A percentile compares a stretch with the other conserved stretches of the same genome.
phyloP scores from a whole-genome alignment of 345 rosid genomes.

The Linum tenue region DNA sequence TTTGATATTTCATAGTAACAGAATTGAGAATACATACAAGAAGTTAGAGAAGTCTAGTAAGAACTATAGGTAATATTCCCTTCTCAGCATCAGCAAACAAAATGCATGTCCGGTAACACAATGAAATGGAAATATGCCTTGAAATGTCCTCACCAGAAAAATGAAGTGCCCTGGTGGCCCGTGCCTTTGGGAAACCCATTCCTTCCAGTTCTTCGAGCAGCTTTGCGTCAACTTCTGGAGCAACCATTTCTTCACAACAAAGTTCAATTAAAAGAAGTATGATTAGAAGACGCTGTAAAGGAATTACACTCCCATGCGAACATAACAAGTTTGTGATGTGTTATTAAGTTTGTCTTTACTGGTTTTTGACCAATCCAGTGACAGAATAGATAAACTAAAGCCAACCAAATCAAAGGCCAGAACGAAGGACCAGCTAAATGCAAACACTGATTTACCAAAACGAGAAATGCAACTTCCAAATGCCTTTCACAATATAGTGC shows the following conservation, averaged over 20 bases:
- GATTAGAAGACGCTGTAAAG: neutral
- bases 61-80: neutral
- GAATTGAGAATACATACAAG: neutral
- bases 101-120: neutral
- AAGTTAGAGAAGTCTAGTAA: neutral
- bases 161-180: constrained; percentile 6
- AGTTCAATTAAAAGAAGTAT: constrained; percentile 1
- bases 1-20: neutral
- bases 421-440: neutral
- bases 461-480: neutral
- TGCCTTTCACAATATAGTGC: neutral
- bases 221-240: constrained; percentile 71
- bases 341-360: neutral
- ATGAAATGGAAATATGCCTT: neutral
- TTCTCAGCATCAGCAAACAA: neutral
- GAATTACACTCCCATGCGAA: neutral
- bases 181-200: constrained; percentile 1
- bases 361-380: neutral
- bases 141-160: constrained; percentile 37
- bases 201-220: constrained; percentile 26
- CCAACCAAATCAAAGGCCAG: neutral
- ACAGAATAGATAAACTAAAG: neutral
- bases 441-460: neutral
- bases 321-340: neutral
- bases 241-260: constrained; percentile 60